Evolutionary conservation across 495 filamentous ascomycete species (phyloP), one percentile per base, ranked within the genome.

Genomic region (Podospora conica): DNA sequence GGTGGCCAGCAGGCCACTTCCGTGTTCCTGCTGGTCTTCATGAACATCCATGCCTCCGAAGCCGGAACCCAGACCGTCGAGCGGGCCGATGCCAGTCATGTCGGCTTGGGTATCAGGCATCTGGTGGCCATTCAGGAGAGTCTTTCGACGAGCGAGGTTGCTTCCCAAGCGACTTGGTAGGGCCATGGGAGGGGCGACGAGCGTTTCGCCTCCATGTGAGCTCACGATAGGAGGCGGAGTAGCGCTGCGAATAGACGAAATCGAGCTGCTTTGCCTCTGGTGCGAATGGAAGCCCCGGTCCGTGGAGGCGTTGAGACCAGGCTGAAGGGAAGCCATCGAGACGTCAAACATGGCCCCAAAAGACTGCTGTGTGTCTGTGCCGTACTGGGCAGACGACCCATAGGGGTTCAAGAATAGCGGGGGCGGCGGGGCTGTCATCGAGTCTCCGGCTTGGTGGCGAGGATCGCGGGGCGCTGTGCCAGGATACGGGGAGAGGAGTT

Each of bases 241-340:
- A 66, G 68, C 76, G 75, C 76, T 78, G 73, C 77, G 77, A 74
- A 78, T 72, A 66, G 79, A 74, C 63, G 73, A 73, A 68, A 75
- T 54, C 6, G 71, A 69, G 25, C 61, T 70, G 27, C 48, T 66
- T 33, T 70, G 71, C 20, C 68, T 70, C 31, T 71, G 71, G 15
- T 68, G 73, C n/a, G 60, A 23, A 15, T 53, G 60, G 53, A 66
- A 61, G 4, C 65, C 58, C 65, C 53, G 27, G n/a, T 64, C 64
- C 11, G 64, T 57, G 15, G 66, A 61, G 64, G 20, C 24, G 61
- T 21, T 56, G 31, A 65, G 24, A 9, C 40, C 61, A 18, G 67
- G 61, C 60, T 66, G 56, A 61, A 71, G 69, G 54, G 21, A 22
- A 11, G 53, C 28, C 22, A 72, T 57, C 23, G 71, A 68, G 57